These are phyloP conservation scores for Thelonectria discophora DNA, from an alignment of 2,329 filamentous ascomycete genomes.

Conservation along the genomic window DNA sequence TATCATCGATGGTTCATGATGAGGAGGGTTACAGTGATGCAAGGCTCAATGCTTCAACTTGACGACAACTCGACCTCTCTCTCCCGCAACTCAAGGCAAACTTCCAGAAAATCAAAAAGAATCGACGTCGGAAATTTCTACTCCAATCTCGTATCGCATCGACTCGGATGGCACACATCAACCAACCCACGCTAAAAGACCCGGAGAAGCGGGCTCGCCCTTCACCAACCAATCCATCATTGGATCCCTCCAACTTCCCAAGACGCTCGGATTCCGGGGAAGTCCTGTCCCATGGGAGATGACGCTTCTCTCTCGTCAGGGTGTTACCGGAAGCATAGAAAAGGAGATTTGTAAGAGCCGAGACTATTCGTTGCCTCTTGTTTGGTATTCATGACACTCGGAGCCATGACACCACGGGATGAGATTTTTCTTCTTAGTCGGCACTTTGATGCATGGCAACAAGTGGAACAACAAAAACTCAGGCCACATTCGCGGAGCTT, in stretches of 20 bases:
- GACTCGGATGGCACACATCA: not conserved
- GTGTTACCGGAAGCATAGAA: slow-evolving; percentile 3
- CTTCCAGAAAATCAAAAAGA: slow-evolving; percentile 1
- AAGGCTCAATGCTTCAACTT: too few species aligned
- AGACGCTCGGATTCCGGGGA: not conserved
- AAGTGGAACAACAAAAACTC: not conserved
- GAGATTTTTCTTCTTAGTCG: not conserved
- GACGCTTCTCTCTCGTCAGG: not conserved
- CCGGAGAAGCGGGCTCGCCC: slow-evolving; percentile 9
- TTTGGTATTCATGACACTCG: not conserved
- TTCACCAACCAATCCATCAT: slow-evolving; percentile 11
- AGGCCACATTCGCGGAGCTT: slow-evolving; percentile 18
- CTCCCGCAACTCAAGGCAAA: not conserved
- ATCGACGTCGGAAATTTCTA: not conserved
- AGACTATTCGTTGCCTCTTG: not conserved
- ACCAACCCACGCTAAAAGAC: slow-evolving; percentile 4
- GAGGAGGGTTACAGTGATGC: not conserved
- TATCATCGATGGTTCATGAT: not conserved
- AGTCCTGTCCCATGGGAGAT: not conserved
- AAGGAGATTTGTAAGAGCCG: not conserved
- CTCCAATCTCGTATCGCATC: not conserved
- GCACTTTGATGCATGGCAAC: not conserved
- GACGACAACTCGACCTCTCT: too few species aligned
- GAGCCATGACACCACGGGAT: slow-evolving; percentile 7
- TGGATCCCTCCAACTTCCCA: not conserved